phyloP scores from a whole-genome alignment of 2,329 filamentous ascomycete genomes.

The Cladosporium sp. region DNA sequence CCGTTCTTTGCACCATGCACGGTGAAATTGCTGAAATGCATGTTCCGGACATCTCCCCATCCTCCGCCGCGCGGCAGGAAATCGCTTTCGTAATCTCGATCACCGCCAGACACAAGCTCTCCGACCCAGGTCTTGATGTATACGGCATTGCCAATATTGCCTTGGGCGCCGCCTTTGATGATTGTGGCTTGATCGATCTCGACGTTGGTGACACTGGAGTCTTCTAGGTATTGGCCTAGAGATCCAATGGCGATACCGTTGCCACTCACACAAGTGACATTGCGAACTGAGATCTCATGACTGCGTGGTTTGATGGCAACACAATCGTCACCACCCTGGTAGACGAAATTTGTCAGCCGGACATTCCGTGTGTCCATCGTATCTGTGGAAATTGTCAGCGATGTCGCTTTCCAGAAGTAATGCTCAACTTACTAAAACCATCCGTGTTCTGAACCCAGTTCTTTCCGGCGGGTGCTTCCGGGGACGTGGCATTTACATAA shows the following conservation, averaged over 20 bases:
- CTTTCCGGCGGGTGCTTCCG: constrained; percentile 52
- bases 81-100: constrained; percentile 51
- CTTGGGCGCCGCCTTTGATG: constrained; percentile 45
- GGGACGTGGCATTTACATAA: constrained; percentile 53
- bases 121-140: constrained; percentile 63
- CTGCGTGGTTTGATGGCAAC: constrained; percentile 64
- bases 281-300: constrained; percentile 59
- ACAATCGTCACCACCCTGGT: constrained; percentile 63
- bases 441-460: constrained; percentile 63
- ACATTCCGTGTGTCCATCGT: constrained; percentile 59
- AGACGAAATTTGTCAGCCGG: constrained; percentile 53
- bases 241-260: constrained; percentile 57
- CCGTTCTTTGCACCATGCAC: constrained; percentile 50
- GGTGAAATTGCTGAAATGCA: constrained; percentile 56
- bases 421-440: constrained; percentile 45
- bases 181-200: constrained; percentile 51
- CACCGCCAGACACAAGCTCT: constrained; percentile 46
- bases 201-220: constrained; percentile 55
- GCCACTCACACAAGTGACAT: constrained; percentile 56
- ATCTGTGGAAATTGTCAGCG: constrained; percentile 32
- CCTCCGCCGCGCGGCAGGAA: constrained; percentile 54
- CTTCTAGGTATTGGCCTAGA: constrained; percentile 59
- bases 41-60: constrained; percentile 56
- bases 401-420: not conserved
- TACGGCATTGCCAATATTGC: constrained; percentile 50